Percentiles rank a stretch among this genome's conserved stretches.
Evolutionary conservation across 1,139 yeast species (phyloP).

Genomic region (Yamadazyma jaroonii): DNA sequence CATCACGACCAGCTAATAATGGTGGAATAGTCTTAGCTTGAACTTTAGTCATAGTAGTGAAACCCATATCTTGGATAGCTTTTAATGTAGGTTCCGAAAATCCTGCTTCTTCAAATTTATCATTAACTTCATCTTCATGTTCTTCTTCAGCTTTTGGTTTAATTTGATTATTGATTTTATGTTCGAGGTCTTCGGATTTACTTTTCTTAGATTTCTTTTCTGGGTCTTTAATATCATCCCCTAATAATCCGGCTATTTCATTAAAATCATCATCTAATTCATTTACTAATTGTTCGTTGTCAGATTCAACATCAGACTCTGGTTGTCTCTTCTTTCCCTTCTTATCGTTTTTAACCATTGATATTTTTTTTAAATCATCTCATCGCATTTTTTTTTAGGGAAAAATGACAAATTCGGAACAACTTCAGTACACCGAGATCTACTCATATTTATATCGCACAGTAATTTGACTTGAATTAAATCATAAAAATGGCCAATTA

Average conservation of each 20-base stretch:
- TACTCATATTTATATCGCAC: no score
- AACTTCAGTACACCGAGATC: no score
- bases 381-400: slow-evolving; percentile 18
- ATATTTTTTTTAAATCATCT: slow-evolving; percentile 18
- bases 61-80: slow-evolving; percentile 85
- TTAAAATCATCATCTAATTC: slow-evolving; percentile 53
- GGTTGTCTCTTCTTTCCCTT: slow-evolving; percentile 18
- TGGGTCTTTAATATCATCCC: slow-evolving; percentile 41
- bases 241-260: slow-evolving; percentile 54
- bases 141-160: slow-evolving; percentile 17
- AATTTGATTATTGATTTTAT: slow-evolving; percentile 12
- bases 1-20: slow-evolving; percentile 90
- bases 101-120: slow-evolving; percentile 47
- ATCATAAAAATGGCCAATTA: slow-evolving; percentile 25
- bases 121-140: slow-evolving; percentile 24
- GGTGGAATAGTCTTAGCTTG: slow-evolving; percentile 96
- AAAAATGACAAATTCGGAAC: background rate
- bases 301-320: slow-evolving; percentile 26
- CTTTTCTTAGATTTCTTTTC: slow-evolving; percentile 24
- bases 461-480: no score
- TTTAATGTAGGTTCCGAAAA: slow-evolving; percentile 77
- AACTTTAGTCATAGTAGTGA: slow-evolving; percentile 84
- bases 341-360: slow-evolving; percentile 14
- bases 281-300: slow-evolving; percentile 44
- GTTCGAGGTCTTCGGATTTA: slow-evolving; percentile 15